Base-by-base conservation (phyloP, 2,329 filamentous ascomycete species). In the Alternaria sp. region DNA sequence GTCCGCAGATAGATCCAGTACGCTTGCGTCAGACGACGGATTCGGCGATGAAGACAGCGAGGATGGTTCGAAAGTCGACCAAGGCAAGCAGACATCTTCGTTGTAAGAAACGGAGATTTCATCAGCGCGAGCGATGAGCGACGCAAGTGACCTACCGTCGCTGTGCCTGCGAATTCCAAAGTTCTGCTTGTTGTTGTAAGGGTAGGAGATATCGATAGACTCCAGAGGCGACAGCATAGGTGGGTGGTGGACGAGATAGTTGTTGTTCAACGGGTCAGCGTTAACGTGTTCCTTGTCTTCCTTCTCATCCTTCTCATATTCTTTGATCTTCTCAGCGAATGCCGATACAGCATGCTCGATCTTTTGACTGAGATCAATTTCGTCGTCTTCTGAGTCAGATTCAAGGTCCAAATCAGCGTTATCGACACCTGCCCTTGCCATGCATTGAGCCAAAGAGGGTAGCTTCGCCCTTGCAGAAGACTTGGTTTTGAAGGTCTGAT, bases 391-490 rank as follows among this genome's bases (percentile, higher is more conserved):
- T 28, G 49, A 32, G 9, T 52, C 53, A 3, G 52, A 55, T 4
- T 54, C 50, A 1, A 49, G 43, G n/a, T 60, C 53, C 20, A 56
- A 45, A 14, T 62, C 62, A 4, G 9, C 46, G 16, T 22, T 18
- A 28, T 52, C 45, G 3, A 43, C 20, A n/a, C 32, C 28, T 18
- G 52, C 59, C 9, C 30, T 49, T 14, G 57, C 63, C 34, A 63
- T 64, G 16, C 54, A 16, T 5, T 28, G 32, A 12, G 60, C 53
- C 12, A 63, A 48, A 2, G 63, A 65, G n/a, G 44, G 25, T 3
- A 27, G 32, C 16, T 14, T 50, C 14, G 12, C 8, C 6, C 8
- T 25, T 9, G n/a, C 10, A 5, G 22, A 20, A 11, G 18, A 25
- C 34, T 11, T 22, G 1, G 6, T 38, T 14, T 41, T 28, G 50